phyloP scores from a whole-genome alignment of 2,329 filamentous ascomycete species.

The Bipolaris bicolor region DNA sequence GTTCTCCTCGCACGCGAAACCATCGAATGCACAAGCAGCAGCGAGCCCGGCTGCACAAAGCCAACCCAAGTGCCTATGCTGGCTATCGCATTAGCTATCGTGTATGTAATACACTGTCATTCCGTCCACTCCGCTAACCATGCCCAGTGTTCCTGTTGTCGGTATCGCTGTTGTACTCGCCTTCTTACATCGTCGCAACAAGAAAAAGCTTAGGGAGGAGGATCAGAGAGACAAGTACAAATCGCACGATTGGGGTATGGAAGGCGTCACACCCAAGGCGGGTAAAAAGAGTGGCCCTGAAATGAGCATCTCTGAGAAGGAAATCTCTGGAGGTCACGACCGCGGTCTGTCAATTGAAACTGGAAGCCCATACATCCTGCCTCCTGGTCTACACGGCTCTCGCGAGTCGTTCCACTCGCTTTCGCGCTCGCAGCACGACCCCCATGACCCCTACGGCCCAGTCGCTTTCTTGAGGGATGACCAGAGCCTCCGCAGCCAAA shows the following conservation, averaged over 20 bases:
- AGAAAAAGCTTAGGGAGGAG: conserved; percentile 73
- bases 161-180: conserved; percentile 70
- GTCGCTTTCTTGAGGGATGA: conserved; percentile 62
- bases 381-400: conserved; percentile 77
- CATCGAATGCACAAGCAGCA: conserved; percentile 41
- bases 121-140: conserved; percentile 29
- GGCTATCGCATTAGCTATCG: conserved; percentile 42
- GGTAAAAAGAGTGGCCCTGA: conserved; percentile 50
- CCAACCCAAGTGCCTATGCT: conserved; percentile 42
- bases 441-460: conserved; percentile 84
- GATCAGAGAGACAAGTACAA: conserved; percentile 87
- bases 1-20: conserved; percentile 37
- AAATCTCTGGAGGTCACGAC: conserved; percentile 39
- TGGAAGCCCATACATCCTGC: conserved; percentile 90
- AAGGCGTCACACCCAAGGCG: conserved; percentile 52
- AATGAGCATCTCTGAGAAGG: conserved; percentile 65
- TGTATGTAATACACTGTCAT: conserved; percentile 31
- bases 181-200: conserved; percentile 79
- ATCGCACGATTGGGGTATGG: conserved; percentile 90
- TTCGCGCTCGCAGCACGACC: conserved; percentile 73
- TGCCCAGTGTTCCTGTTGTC: conserved; percentile 73
- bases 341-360: conserved; percentile 67
- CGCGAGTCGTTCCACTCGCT: conserved; percentile 86
- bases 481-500: conserved; percentile 43
- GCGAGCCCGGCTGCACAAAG: conserved; percentile 45